Evolutionary conservation across 2,329 filamentous ascomycete genomes (phyloP).

Genomic region (Zymoseptoria ardabiliae): DNA sequence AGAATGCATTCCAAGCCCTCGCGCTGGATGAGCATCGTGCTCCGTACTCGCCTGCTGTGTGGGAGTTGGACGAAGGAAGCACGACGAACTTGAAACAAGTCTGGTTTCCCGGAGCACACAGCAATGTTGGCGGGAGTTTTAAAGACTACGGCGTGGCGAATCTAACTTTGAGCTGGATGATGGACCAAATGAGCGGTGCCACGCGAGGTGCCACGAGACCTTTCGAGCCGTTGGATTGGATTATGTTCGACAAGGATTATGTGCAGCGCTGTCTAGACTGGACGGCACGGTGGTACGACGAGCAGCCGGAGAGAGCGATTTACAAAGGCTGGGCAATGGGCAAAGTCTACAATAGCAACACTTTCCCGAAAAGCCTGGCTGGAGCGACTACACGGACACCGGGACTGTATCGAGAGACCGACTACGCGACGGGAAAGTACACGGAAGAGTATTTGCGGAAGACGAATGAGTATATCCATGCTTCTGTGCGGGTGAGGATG

Average conservation of each 20-base stretch:
- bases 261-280: conserved; percentile 24
- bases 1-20: conserved; percentile 50
- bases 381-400: conserved; percentile 24
- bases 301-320: conserved; percentile 8
- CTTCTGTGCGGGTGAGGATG: conserved; percentile 29
- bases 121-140: conserved; percentile 45
- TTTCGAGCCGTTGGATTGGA: conserved; percentile 27
- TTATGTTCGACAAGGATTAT: conserved; percentile 30
- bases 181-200: conserved; percentile 32
- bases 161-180: conserved; percentile 36
- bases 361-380: conserved; percentile 27
- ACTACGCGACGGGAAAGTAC: conserved; percentile 22
- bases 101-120: conserved; percentile 51
- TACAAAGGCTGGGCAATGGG: conserved; percentile 28
- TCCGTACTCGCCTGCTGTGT: conserved; percentile 47
- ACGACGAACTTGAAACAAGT: conserved; percentile 41
- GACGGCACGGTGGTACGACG: conserved; percentile 19
- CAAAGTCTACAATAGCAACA: conserved; percentile 29
- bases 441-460: conserved; percentile 20
- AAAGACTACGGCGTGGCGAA: conserved; percentile 28
- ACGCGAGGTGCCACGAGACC: conserved; percentile 16
- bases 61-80: conserved; percentile 29
- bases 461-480: conserved; percentile 31
- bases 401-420: conserved; percentile 25
- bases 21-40: conserved; percentile 47